Base-by-base conservation (phyloP, 2,329 filamentous ascomycete species). In the Colletotrichum sp. region DNA sequence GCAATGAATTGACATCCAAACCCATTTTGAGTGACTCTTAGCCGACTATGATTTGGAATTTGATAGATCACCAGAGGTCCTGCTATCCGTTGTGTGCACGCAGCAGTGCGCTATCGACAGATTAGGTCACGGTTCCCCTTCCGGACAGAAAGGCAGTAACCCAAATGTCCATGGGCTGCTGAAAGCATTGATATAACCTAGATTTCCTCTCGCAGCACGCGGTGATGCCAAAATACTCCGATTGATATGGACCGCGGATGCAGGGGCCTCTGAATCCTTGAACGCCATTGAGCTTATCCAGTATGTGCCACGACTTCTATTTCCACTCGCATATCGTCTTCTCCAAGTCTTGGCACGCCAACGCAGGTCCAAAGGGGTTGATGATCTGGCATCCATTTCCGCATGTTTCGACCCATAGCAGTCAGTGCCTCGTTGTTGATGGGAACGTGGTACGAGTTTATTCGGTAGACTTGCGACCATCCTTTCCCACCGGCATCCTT, bases 21-120 rank as follows among this genome's bases (percentile, higher is more conserved):
- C 2, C 2, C 26, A 26, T 26, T 26, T 26, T 26, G 2, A 2
- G 26, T 2, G 26, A 26, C 2, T 26, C 26, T 26, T 2, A 26
- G 26, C 26, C 26, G 26, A 2, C 26, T 26, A 26, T 26, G 2
- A 26, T 26, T 26, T 26, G 26, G 26, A 26, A 26, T 26, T 26
- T 2, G 2, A 26, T 26, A 26, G 26, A 26, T 26, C 2, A 26
- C 26, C 26, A 26, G 26, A 26, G 2, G 26, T 26, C 26, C 26
- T 26, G 26, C 26, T 26, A 26, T 26, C 2, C 26, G 2, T 26
- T 26, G 26, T 26, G 26, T 26, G 26, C 26, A 26, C 26, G 26
- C 26, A 26, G 26, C 26, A 26, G 26, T 26, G 26, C 26, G 2
- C 26, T 26, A 26, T 26, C 26, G 26, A 26, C 26, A 26, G 2